Base-by-base conservation (phyloP, 805 yeast genomes). In the Kuraishia piskuri region DNA sequence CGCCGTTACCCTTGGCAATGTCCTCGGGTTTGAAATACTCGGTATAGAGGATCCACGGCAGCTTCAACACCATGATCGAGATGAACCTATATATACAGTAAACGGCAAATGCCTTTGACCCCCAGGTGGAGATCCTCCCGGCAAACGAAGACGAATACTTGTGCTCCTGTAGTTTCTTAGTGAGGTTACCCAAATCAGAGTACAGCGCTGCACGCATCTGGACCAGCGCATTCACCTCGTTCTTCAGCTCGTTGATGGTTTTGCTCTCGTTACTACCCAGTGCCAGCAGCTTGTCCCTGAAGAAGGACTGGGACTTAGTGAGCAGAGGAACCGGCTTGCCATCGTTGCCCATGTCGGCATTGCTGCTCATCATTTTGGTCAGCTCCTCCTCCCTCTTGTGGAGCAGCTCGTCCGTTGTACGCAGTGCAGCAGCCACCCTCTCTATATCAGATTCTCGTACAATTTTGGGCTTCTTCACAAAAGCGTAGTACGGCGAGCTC, bases 71-170 rank as follows among this genome's bases (percentile, higher is more conserved):
- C 47, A 76, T 56, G 45, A 76, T 77, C 59, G 69, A 72, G 31
- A 75, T 48, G 5, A 78, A 66, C 52, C 80, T 67, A 61, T 79
- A 80, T 50, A 74, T 52, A 64, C 84, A 79, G 63, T 79, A 79
- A n/a, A 69, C 47, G 10, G 78, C 69, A 56, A 79, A 75, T 22
- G 48, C 44, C 37, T 44, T 49, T 2, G 21, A 22, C 49, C 49
- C 46, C 49, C 47, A 24, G 12, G 31, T 7, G 12, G 36, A 24
- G 6, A 49, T 9, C 22, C 31, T 40, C n/a, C 58, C 53, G 10
- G 19, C 9, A 5, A 49, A 20, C 3, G 53, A 36, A 8, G 21
- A 10, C n/a, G 24, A 17, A 14, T 22, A 37, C 20, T 25, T 19
- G 31, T 62, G 63, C 5, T 49, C 49, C 14, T 54, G 51, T 50